Evolutionary conservation across 1,284 basidiomycete species (phyloP).

Genomic region (Ganoderma sinense): DNA sequence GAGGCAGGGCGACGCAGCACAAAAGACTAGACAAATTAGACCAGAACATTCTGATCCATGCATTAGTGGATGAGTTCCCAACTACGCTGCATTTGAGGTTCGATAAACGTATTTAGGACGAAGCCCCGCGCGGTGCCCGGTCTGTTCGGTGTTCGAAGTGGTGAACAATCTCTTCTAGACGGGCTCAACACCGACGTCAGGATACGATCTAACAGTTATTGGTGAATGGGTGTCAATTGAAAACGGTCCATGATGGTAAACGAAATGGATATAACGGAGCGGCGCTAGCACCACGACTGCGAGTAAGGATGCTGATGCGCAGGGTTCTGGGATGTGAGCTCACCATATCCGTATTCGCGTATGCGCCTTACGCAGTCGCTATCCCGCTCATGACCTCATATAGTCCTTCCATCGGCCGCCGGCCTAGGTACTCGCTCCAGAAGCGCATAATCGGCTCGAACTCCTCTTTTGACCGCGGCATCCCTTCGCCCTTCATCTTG

Average conservation of each 20-base stretch:
- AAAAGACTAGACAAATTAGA: background rate
- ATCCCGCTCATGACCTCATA: constrained; percentile 74
- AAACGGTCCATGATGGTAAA: background rate
- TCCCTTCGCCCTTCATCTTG: constrained; percentile 58
- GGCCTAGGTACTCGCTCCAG: constrained; percentile 78
- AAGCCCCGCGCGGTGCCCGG: background rate
- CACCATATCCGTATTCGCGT: background rate
- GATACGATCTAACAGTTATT: background rate
- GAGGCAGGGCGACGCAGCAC: background rate
- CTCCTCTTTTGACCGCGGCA: constrained; percentile 81
- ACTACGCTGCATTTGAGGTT: background rate
- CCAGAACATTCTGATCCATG: background rate
- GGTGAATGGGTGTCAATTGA: background rate
- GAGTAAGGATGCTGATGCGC: background rate
- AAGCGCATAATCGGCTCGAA: constrained; percentile 88
- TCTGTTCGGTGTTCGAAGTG: background rate
- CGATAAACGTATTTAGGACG: background rate
- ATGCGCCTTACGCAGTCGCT: constrained; percentile 21
- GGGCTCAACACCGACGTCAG: background rate
- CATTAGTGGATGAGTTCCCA: no score
- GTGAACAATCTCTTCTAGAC: background rate
- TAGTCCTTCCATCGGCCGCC: constrained; percentile 69
- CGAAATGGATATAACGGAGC: background rate
- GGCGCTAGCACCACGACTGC: background rate
- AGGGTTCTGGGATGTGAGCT: background rate